These are phyloP conservation scores for Huiozyma naganishii DNA, from an alignment of 805 yeast species.

Conservation along the genomic window DNA sequence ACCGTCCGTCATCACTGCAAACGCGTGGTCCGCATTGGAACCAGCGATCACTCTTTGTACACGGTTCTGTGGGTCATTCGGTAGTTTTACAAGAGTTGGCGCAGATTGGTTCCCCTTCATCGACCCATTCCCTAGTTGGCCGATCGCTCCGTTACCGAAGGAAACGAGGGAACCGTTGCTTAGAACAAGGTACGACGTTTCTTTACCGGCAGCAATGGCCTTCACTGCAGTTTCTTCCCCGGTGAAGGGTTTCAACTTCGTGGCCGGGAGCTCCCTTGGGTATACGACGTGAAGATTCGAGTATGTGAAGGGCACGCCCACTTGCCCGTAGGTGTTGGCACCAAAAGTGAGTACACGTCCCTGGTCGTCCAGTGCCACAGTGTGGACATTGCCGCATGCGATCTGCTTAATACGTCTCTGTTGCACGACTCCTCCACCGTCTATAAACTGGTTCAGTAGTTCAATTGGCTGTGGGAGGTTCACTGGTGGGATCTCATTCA, in stretches of 20 bases:
- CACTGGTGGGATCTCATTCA: slow-evolving; percentile 48
- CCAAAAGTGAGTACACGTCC: slow-evolving; percentile 84
- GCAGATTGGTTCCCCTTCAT: slow-evolving; percentile 61
- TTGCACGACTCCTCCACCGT: slow-evolving; percentile 9
- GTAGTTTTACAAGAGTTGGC: slow-evolving; percentile 45
- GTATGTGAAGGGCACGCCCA: slow-evolving; percentile 58
- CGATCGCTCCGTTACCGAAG: slow-evolving; percentile 78
- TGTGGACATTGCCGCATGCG: slow-evolving; percentile 66
- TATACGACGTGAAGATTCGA: slow-evolving; percentile 58
- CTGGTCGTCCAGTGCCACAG: slow-evolving; percentile 54
- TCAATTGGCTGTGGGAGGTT: slow-evolving; percentile 38
- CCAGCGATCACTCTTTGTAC: no score
- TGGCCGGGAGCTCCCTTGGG: slow-evolving; percentile 44
- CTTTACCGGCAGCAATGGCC: neutral
- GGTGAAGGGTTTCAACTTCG: slow-evolving; percentile 31
- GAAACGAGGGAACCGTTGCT: slow-evolving; percentile 36
- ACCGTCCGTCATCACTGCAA: no score
- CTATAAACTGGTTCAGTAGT: slow-evolving; percentile 16
- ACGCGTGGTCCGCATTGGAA: no score
- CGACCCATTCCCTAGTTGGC: slow-evolving; percentile 75
- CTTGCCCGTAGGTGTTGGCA: slow-evolving; percentile 71
- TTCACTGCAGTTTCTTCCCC: slow-evolving; percentile 23
- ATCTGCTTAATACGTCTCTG: slow-evolving; percentile 42
- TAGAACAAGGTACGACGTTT: slow-evolving; percentile 7
- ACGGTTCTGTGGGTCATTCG: slow-evolving; percentile 1